Evolutionary conservation across 2,329 filamentous ascomycete species (phyloP), one percentile per base, ranked within the genome.

Genomic region (Elsinoe necatrix): DNA sequence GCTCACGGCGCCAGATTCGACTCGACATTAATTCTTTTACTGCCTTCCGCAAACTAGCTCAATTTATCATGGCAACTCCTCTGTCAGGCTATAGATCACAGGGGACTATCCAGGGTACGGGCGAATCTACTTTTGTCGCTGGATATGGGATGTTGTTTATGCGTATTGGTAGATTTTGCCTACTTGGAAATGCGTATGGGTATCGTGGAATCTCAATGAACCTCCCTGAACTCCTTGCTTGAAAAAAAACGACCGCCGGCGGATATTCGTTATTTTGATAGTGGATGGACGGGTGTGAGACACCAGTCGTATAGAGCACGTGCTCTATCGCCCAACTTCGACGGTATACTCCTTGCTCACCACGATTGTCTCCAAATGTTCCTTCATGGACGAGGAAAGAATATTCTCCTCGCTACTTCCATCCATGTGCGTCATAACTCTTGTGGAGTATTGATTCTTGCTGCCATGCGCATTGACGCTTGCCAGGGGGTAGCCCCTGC

Each of bases 401-500:
- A 56, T 56, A 25, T 56, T 56, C 54, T 56, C 54, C 54, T 56
- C 54, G 21, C 54, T 56, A 7, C 52, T 27, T 1, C 41, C 54
- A 4, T 42, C 39, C 39, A 45, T 31, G 42, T 42, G 47, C n/a
- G 42, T 56, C 54, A 56, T 56, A 9, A 56, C 42, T 18, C 35
- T 23, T n/a, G 54, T 20, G 14, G 54, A 45, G 16, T 47, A 45
- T 21, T 56, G 37, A 18, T 56, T 56, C 41, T 56, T 56, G 25
- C 18, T 35, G 9, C 37, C 39, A 16, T 23, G 25, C 4, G 18
- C 18, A 18, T 20, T 34, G n/a, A 56, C 54, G 23, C 37, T 47
- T 20, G 31, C 37, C 25, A 56, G 27, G 12, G 54, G 39, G 18
- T 45, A 37, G 12, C 54, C 42, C 8, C 41, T 23, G 23, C 45